Evolutionary conservation across 2,329 filamentous ascomycete species (phyloP), one percentile per base, ranked within the genome.

Genomic region (Monosporascus sp.): DNA sequence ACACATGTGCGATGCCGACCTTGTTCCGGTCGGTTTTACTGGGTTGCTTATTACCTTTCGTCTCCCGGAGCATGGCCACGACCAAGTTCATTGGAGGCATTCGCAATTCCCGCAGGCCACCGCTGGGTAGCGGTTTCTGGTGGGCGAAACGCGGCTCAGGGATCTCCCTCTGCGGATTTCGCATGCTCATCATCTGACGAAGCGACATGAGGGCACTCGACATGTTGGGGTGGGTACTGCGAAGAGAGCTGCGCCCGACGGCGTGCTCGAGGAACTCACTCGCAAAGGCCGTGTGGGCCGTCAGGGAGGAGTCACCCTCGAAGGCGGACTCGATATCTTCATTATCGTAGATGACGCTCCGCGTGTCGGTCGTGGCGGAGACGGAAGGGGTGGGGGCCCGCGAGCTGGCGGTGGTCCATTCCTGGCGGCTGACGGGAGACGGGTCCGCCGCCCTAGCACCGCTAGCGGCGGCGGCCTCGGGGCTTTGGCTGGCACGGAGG

Each of bases 241-340:
- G 67, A 9, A 76, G 66, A 1, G 76, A 70, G 1, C 74, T 74
- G n/a, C 72, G 68, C 55, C 73, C 70, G 18, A 80, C 75, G 38
- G 76, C 75, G 51, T 72, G 67, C 59, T 80, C 75, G 43, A 81
- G 70, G 50, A 81, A 79, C 58, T 79, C 76, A 62, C 72, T 77
- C 22, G 78, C 78, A 60, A 79, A 79, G 18, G 68, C 72, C 5
- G 78, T 77, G 52, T 80, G 78, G 5, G 75, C 74, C 4, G 75
- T 68, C 45, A 80, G 69, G 20, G 75, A 76, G 1, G 76, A 74
- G 59, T 77, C 73, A n/a, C 75, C 77, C 51, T 77, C 77, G 55
- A 78, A 76, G 11, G 69, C 69, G 15, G 71, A 71, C 51, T 75
- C 72, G 20, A 35, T 24, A 7, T 48, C 37, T n/a, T 48, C 22